Percentiles rank a stretch among this genome's conserved stretches.
Evolutionary conservation across 768 basidiomycete species (phyloP).

Genomic region (Asterophora parasitica): DNA sequence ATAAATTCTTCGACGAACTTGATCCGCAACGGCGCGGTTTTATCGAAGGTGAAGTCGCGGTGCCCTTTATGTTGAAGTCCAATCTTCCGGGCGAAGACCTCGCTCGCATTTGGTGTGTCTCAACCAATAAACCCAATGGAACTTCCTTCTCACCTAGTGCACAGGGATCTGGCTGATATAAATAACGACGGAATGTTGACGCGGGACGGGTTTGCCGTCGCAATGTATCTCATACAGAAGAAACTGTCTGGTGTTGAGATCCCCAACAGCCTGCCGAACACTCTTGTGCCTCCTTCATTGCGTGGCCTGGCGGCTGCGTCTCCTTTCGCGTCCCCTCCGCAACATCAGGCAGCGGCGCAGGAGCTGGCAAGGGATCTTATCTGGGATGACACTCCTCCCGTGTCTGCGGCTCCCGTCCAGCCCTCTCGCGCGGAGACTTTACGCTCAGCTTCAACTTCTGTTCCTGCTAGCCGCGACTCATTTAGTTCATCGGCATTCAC

Average conservation of each 20-base stretch:
- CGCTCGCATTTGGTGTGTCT: conserved; percentile 85
- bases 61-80: conserved; percentile 93
- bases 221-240: conserved; percentile 87
- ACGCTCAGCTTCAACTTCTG: conserved; percentile 19
- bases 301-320: conserved; percentile 41
- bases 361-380: conserved; percentile 44
- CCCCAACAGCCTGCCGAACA: conserved; percentile 62
- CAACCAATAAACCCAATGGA: not conserved
- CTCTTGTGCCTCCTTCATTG: conserved; percentile 80
- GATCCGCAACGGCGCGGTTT: conserved; percentile 72
- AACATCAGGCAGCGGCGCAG: conserved; percentile 35
- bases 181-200: conserved; percentile 83
- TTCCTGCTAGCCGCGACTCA: conserved; percentile 38
- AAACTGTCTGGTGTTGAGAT: conserved; percentile 78
- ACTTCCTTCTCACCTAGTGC: conserved; percentile 5
- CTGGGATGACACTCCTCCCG: conserved; percentile 53
- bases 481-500: conserved; percentile 38
- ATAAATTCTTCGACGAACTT: conserved; percentile 77
- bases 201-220: conserved; percentile 92
- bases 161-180: conserved; percentile 91
- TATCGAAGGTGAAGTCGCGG: conserved; percentile 91
- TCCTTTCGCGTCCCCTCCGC: conserved; percentile 31
- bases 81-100: conserved; percentile 75
- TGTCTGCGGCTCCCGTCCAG: conserved; percentile 40
- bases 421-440: conserved; percentile 27